phyloP scores from a whole-genome alignment of 164 flowering plant species.

The Berberis vulgaris region DNA sequence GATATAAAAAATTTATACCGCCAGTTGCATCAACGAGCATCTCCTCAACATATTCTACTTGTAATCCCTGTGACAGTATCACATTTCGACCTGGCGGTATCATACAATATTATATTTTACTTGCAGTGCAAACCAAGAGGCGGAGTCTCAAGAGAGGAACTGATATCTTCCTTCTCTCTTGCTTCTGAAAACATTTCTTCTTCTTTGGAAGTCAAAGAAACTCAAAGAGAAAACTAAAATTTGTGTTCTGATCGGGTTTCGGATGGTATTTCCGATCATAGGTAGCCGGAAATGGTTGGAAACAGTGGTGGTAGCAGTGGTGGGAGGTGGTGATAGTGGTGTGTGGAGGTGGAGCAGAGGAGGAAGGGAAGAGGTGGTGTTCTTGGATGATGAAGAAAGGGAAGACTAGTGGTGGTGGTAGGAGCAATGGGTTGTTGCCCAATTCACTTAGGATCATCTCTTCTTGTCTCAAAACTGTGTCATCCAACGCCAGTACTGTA shows the following conservation, averaged over 20 bases:
- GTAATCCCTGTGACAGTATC: too few relatives aligned
- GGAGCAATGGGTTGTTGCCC: slow-evolving; percentile 53
- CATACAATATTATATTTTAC: neutral
- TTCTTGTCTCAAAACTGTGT: slow-evolving; percentile 73
- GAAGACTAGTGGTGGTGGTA: slow-evolving; percentile 15
- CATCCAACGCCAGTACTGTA: slow-evolving; percentile 41
- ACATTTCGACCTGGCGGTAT: too few relatives aligned
- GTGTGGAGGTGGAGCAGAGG: neutral
- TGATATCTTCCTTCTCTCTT: neutral
- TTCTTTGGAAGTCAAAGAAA: slow-evolving; percentile 13
- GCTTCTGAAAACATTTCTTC: neutral
- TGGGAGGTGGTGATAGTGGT: slow-evolving; percentile 10
- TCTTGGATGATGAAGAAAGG: slow-evolving; percentile 23
- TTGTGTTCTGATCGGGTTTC: slow-evolving; percentile 11
- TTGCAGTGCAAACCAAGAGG: slow-evolving; percentile 6
- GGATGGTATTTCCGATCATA: slow-evolving; percentile 22
- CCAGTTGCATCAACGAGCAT: too few relatives aligned
- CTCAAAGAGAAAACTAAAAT: neutral
- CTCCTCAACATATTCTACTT: too few relatives aligned
- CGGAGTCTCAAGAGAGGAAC: neutral
- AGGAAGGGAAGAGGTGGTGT: neutral
- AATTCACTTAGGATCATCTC: slow-evolving; percentile 67
- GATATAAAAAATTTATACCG: too few relatives aligned
- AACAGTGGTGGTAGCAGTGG: slow-evolving; percentile 11
- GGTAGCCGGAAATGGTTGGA: slow-evolving; percentile 10